Base-by-base conservation (phyloP, 148 eudicot species). In the Dysphania ambrosioides region DNA sequence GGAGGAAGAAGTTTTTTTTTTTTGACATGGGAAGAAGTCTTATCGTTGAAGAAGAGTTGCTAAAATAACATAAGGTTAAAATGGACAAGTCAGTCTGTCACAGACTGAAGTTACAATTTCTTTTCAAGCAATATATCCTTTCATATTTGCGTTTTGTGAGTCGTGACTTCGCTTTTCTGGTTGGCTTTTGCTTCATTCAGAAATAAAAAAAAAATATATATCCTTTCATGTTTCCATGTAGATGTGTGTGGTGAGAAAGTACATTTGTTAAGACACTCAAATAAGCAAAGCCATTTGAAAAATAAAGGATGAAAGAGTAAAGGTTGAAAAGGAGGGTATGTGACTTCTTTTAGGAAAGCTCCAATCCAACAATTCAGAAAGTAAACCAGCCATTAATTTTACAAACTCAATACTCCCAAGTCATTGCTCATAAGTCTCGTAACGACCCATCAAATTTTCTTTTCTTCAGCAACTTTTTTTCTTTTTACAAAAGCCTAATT, bases 401-500 rank as follows among this genome's bases (percentile, higher is more conserved):
- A n/a, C n/a, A n/a, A n/a, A n/a, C n/a, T n/a, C n/a, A n/a, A n/a
- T n/a, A n/a, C n/a, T n/a, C n/a, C n/a, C n/a, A n/a, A n/a, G n/a
- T n/a, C n/a, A n/a, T n/a, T n/a, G n/a, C n/a, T 60, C 62, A 41
- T 16, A 42, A 76, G 36, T 41, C n/a, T n/a, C 62, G 35, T 61
- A 55, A 71, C 51, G 27, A 73, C 69, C 64, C 36, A 55, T 30
- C 27, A 49, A 60, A 23, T 68, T 34, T 44, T 32, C 70, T n/a
- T 49, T 29, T 41, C 40, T 60, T 71, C 57, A 34, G 35, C 41
- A 55, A 30, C 30, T 60, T 65, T 65, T 21, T 65, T 34, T 36
- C 34, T 75, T 71, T 80, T 47, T 74, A 74, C 78, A 76, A 65
- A 76, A 80, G 73, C 76, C 76, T 75, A 64, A 75, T 32, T 31